Base-by-base conservation (phyloP, 148 eudicot species). In the Vaccinium vitisidaea region DNA sequence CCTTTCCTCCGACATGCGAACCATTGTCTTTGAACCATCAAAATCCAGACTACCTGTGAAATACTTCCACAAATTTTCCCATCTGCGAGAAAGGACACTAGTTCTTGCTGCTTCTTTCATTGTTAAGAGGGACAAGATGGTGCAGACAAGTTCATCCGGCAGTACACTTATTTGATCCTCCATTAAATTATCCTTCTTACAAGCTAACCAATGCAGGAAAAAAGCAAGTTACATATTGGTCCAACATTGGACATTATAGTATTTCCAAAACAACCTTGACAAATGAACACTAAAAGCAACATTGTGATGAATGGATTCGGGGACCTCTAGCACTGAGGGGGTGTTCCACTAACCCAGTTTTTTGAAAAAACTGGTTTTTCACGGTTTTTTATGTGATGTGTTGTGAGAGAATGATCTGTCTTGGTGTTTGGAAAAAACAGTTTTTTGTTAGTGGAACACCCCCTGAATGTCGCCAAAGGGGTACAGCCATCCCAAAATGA, bases 21-120 rank as follows among this genome's bases (percentile, higher is more conserved):
- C 25, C 13, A 23, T 65, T 65, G 13, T 23, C 30, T 19, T 65
- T 65, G 70, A 65, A 21, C 27, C 70, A 27, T 70, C 75, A 70
- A 70, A 70, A 25, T 27, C 39, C 75, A 70, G 32, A 4, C 43
- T 70, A 23, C 75, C 46, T 3, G 46, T 25, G 46, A 21, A 23
- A 65, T 8, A 65, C 70, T 27, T 80, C 82, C 82, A 80, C 49
- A 79, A 27, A 55, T 27, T 30, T 54, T 50, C 59, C n/a, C 82
- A 80, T 48, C 69, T 14, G 6, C 23, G 69, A 21, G 69, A 80
- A 27, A 80, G 82, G 11, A 56, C 65, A 54, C 69, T 80, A 19
- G 69, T 53, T 80, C 48, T 80, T 80, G 46, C 82, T 21, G 70
- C 82, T 58, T 58, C 82, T 63, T 80, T 32, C 67, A 56, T 80